phyloP scores from a whole-genome alignment of 768 basidiomycete genomes.

The Serendipita sp. region DNA sequence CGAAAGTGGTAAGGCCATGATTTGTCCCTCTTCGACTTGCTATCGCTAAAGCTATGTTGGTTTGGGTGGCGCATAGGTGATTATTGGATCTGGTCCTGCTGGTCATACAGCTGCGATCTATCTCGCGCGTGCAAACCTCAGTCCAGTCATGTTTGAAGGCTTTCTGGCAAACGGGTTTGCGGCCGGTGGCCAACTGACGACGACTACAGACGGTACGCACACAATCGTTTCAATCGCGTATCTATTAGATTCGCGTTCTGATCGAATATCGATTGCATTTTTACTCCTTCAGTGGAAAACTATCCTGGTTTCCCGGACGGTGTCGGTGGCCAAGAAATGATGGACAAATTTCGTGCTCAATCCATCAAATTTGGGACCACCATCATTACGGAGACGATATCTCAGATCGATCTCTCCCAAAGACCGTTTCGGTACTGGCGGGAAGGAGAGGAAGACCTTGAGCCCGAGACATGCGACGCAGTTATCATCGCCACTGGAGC shows the following conservation, averaged over 20 bases:
- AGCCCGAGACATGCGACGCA: conserved; percentile 84
- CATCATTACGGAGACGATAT: conserved; percentile 97
- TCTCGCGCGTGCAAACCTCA: conserved; percentile 89
- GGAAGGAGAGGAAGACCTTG: conserved; percentile 64
- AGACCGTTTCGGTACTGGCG: conserved; percentile 98
- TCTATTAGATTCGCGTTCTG: conserved; percentile 5
- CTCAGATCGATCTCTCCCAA: conserved; percentile 80
- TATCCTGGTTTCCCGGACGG: conserved; percentile 95
- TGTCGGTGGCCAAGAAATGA: conserved; percentile 88
- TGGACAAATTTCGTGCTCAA: conserved; percentile 98
- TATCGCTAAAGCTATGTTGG: not conserved
- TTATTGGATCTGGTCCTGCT: conserved; percentile 87
- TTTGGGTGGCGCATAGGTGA: conserved; percentile 36
- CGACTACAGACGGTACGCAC: conserved; percentile 75
- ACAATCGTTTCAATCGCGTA: conserved; percentile 7
- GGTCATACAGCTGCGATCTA: conserved; percentile 96
- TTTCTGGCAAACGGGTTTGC: conserved; percentile 99
- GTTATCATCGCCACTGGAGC: conserved; percentile 97
- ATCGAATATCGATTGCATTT: not conserved
- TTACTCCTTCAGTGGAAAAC: conserved; percentile 96
- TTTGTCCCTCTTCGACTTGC: not conserved
- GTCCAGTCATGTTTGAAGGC: conserved; percentile 91
- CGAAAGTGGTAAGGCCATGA: conserved; percentile 44
- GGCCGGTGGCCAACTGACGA: conserved; percentile 93
- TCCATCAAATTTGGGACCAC: conserved; percentile 84